Percentiles rank a stretch among this genome's conserved stretches.
These are phyloP conservation scores for Colletotrichum sp. DNA, from an alignment of 2,329 filamentous ascomycete species.

Conservation along the genomic window DNA sequence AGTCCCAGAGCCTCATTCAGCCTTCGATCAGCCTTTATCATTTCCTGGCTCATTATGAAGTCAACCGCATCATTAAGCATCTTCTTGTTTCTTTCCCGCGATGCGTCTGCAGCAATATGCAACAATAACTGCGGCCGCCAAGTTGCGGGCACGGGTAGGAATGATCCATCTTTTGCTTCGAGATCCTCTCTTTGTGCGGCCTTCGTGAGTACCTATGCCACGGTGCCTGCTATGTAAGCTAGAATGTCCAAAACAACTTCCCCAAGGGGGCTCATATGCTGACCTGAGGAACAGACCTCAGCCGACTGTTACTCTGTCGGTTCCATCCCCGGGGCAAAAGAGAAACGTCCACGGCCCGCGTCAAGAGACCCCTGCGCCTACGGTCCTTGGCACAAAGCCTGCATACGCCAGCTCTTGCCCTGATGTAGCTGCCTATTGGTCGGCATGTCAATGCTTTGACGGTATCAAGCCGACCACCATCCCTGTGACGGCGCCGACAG, in stretches of 20 bases:
- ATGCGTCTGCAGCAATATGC: not conserved
- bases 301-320: not conserved
- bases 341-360: constrained; percentile 1
- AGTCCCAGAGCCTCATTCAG: not conserved
- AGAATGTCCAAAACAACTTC: not conserved
- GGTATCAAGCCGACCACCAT: constrained; percentile 19
- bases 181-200: constrained; percentile 9
- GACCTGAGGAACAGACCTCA: not conserved
- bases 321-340: not conserved
- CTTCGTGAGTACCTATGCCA: constrained; percentile 5
- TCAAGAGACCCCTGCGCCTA: not conserved
- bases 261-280: not conserved
- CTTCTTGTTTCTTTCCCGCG: not conserved
- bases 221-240: not conserved
- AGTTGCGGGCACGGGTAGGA: not conserved
- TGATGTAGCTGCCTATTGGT: constrained; percentile 20
- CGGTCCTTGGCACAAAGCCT: constrained; percentile 2
- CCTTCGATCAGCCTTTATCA: not conserved
- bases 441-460: constrained; percentile 24
- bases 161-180: not conserved
- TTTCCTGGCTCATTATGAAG: not conserved
- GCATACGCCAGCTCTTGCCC: constrained; percentile 22
- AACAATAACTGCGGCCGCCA: constrained; percentile 19
- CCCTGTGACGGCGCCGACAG: constrained; percentile 1
- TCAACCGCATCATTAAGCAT: not conserved